phyloP scores from a whole-genome alignment of 2,329 filamentous ascomycete genomes.

The Ceratocystis huliohia region DNA sequence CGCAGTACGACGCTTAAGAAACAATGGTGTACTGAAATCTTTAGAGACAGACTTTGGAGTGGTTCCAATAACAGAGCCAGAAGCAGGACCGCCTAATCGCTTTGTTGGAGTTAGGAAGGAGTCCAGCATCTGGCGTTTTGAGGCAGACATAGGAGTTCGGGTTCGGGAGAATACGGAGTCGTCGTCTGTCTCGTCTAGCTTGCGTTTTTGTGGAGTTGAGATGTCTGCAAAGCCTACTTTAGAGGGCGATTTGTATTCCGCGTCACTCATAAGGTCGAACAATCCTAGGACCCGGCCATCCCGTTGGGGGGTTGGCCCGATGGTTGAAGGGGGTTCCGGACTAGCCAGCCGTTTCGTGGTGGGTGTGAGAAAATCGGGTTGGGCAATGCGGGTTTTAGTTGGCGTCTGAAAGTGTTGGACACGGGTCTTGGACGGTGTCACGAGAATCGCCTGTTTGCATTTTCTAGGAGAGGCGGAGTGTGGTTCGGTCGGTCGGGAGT shows the following conservation, averaged over 20 bases:
- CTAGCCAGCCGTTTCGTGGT: conserved; percentile 42
- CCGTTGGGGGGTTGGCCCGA: conserved; percentile 69
- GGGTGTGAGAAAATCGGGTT: conserved; percentile 38
- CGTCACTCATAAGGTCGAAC: conserved; percentile 54
- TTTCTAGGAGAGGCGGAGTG: conserved; percentile 39
- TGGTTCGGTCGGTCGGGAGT: conserved; percentile 26
- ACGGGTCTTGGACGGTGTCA: conserved; percentile 36
- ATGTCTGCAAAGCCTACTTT: conserved; percentile 12
- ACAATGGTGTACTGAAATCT: conserved; percentile 56
- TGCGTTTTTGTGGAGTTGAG: conserved; percentile 38
- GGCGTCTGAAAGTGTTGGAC: conserved; percentile 24
- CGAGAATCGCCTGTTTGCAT: conserved; percentile 26
- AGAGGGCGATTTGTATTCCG: conserved; percentile 29
- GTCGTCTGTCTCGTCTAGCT: conserved; percentile 17
- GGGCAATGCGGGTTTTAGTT: conserved; percentile 29
- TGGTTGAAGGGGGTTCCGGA: conserved; percentile 43
- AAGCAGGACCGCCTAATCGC: conserved; percentile 32
- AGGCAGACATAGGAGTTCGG: conserved; percentile 41
- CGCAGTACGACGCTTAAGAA: conserved; percentile 36
- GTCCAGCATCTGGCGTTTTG: conserved; percentile 50
- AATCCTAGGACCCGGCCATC: conserved; percentile 65
- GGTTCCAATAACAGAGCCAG: conserved; percentile 18
- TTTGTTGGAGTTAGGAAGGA: conserved; percentile 54
- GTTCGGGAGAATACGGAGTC: conserved; percentile 28
- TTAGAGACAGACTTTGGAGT: conserved; percentile 43